These are phyloP conservation scores for Penicillium argentinense DNA, from an alignment of 495 filamentous ascomycete species.

Conservation along the genomic window DNA sequence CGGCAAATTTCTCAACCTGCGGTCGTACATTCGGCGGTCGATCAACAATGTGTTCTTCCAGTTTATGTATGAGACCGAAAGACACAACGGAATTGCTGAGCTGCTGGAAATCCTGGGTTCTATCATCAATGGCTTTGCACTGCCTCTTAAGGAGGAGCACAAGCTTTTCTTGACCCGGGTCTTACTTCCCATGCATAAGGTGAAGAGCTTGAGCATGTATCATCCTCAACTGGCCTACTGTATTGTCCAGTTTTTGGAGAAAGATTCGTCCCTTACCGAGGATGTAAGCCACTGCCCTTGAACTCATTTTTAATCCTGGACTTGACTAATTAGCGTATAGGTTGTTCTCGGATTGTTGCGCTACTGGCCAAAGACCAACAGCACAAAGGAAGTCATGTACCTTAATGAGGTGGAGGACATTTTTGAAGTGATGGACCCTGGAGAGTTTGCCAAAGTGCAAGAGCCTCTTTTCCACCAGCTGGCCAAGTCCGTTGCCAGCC, in stretches of 20 bases:
- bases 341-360: slow-evolving; percentile 92
- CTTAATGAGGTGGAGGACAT: slow-evolving; percentile 99
- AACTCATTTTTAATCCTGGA: too few species aligned
- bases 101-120: slow-evolving; percentile 95
- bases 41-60: slow-evolving; percentile 99
- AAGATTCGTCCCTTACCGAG: slow-evolving; percentile 95
- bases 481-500: slow-evolving; percentile 96
- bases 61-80: slow-evolving; percentile 97
- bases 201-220: slow-evolving; percentile 99
- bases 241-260: slow-evolving; percentile 98
- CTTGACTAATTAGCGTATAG: slow-evolving; percentile 47
- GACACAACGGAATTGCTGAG: slow-evolving; percentile 98
- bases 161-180: slow-evolving; percentile 96
- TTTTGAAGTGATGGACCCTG: slow-evolving; percentile 99
- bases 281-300: slow-evolving; percentile 61
- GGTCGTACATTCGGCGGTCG: slow-evolving; percentile 94
- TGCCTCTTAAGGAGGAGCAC: slow-evolving; percentile 98
- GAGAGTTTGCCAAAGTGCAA: slow-evolving; percentile 98
- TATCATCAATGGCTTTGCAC: slow-evolving; percentile 98
- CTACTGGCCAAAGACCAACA: slow-evolving; percentile 99
- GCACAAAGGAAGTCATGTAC: slow-evolving; percentile 99
- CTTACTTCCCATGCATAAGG: slow-evolving; percentile 92
- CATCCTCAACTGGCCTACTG: slow-evolving; percentile 98
- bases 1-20: slow-evolving; percentile 96
- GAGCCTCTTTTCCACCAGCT: slow-evolving; percentile 96